Base-by-base conservation (phyloP, 2,329 filamentous ascomycete species). In the Colletotrichum tropicale region DNA sequence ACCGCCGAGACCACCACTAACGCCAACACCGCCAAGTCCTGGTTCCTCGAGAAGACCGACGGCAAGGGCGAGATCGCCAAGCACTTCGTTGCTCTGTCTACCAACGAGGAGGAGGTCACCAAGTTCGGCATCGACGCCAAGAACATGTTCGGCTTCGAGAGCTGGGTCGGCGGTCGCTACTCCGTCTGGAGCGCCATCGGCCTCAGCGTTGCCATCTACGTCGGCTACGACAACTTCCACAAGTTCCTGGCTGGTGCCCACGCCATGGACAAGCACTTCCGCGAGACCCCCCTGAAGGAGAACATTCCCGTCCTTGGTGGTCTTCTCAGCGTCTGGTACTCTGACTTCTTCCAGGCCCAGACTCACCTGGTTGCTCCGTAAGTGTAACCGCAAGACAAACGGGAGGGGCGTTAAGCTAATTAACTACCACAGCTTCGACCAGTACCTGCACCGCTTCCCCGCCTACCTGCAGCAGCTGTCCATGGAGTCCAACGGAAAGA, bases 81-180 rank as follows among this genome's bases (percentile, higher is more conserved):
- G 91, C 97, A 99, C 91, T 99, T 99, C 83, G 97, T 98, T 74
- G 97, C 97, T 61, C 92, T 99, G 69, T 98, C 97, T 66, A 99
- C 97, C 85, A 99, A 99, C 87, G 94, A 96, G 88, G 85, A 89
- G 70, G 96, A 98, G 89, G 97, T 99, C 77, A 96, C 94, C 87
- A 98, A 98, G 90, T 99, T 99, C 82, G 97, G 97, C 79, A 99
- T 99, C 82, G 96, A 98, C 88, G 94, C 93, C 87, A 96, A 96
- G 91, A 99, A 98, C 91, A 99, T 99, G 97, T 99, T 99, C 83
- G 96, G 96, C 81, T 99, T 99, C 85, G 96, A 96, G 87, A 98
- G 95, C 87, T 99, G 97, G 97, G 96, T 98, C 68, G 97, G 97
- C 85, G 97, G 97, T 74, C 94, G 97, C 76, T 99, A 99, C 92